These are phyloP conservation scores for Talaromyces marneffei DNA, from an alignment of 2,329 filamentous ascomycete species.

Conservation along the genomic window DNA sequence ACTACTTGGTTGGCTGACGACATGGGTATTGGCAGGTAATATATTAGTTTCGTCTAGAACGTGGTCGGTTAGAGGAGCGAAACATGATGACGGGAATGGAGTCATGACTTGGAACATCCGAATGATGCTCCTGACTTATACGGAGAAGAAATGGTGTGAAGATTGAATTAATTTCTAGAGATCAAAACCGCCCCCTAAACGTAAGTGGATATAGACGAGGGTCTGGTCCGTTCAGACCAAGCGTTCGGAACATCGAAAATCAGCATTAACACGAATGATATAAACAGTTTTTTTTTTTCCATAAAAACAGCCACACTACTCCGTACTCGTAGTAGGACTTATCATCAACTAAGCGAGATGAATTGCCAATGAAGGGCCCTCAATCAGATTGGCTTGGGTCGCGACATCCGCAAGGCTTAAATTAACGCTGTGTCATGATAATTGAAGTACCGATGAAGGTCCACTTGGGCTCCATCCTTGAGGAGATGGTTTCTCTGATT, in stretches of 20 bases:
- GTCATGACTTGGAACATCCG: background rate
- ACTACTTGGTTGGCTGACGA: background rate
- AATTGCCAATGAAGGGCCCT: background rate
- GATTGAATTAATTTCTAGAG: background rate
- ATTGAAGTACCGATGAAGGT: constrained; percentile 7
- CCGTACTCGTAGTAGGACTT: too few species aligned
- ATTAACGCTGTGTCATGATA: constrained; percentile 12
- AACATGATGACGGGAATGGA: background rate
- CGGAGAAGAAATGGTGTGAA: background rate
- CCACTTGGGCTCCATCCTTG: background rate
- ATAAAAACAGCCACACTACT: background rate
- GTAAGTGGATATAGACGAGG: background rate
- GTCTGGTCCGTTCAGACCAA: background rate
- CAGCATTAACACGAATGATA: background rate
- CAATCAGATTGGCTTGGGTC: background rate
- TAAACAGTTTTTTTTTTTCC: background rate
- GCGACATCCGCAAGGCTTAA: background rate
- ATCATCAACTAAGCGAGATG: background rate
- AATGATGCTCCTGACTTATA: background rate
- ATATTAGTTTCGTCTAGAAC: background rate
- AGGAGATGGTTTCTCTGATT: background rate
- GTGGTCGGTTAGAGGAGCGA: background rate
- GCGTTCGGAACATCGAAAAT: background rate
- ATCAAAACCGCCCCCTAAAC: background rate
- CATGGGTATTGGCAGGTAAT: background rate